Conservation (phyloP, 768 basidiomycete genomes). For the Rhodocollybia butyracea region DNA sequence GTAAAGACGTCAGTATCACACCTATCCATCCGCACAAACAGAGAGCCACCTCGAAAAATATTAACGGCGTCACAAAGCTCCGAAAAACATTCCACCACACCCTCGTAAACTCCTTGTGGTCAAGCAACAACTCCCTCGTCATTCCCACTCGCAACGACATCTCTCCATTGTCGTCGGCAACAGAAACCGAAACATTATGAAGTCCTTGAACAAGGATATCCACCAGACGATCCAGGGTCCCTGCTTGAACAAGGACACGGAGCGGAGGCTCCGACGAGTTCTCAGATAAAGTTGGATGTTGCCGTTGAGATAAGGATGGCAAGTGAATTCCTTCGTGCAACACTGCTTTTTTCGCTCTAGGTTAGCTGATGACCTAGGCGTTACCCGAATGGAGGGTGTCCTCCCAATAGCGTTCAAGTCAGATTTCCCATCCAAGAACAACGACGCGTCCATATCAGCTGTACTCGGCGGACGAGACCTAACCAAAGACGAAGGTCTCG, state of each 20-base stretch:
- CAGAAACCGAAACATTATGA: slow-evolving; percentile 72
- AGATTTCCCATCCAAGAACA: slow-evolving; percentile 1
- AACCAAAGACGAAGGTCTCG: slow-evolving; percentile 56
- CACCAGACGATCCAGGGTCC: slow-evolving; percentile 71
- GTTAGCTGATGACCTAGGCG: slow-evolving; percentile 62
- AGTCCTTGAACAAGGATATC: slow-evolving; percentile 76
- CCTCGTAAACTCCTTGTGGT: slow-evolving; percentile 66
- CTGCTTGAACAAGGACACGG: slow-evolving; percentile 75
- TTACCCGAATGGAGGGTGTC: slow-evolving; percentile 76
- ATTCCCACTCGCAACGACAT: slow-evolving; percentile 73
- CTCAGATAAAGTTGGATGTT: slow-evolving; percentile 57
- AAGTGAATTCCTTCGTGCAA: slow-evolving; percentile 72
- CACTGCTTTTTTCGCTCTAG: slow-evolving; percentile 76
- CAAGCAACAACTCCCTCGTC: slow-evolving; percentile 69
- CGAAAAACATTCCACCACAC: slow-evolving; percentile 86
- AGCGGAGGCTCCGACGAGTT: slow-evolving; percentile 67
- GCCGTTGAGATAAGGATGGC: slow-evolving; percentile 69
- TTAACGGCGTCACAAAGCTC: slow-evolving; percentile 76
- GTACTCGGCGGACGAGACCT: slow-evolving; percentile 70
- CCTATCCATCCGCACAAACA: neutral
- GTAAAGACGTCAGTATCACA: neutral
- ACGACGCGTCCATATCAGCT: slow-evolving; percentile 7
- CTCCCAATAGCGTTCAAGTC: slow-evolving; percentile 47
- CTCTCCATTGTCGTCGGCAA: slow-evolving; percentile 86
- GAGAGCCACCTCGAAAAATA: slow-evolving; percentile 75